phyloP scores from a whole-genome alignment of 2,329 filamentous ascomycete species.

The Colletotrichum siamense region DNA sequence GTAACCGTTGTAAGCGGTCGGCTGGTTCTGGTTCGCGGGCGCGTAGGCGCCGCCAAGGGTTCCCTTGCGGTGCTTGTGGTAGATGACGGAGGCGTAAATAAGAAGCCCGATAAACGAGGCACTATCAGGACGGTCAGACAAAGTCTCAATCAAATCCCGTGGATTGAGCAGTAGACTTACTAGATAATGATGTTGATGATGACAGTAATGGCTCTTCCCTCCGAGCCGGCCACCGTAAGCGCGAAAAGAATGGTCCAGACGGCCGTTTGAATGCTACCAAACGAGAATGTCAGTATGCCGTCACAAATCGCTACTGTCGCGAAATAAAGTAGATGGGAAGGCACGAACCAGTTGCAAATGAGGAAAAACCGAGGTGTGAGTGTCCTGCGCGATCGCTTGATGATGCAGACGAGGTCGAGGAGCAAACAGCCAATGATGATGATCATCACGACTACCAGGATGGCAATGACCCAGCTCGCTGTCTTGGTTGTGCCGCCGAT shows the following conservation, averaged over 20 bases:
- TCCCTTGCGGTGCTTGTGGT: slow-evolving; percentile 26
- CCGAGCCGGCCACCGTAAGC: slow-evolving; percentile 23
- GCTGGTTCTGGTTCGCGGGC: slow-evolving; percentile 2
- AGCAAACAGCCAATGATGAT: slow-evolving; percentile 31
- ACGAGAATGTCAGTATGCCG: not conserved
- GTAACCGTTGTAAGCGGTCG: not conserved
- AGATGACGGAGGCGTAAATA: slow-evolving; percentile 35
- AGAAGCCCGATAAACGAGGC: slow-evolving; percentile 37
- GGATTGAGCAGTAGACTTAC: slow-evolving; percentile 23
- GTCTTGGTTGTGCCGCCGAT: not conserved
- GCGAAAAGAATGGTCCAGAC: slow-evolving; percentile 32
- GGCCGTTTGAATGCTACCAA: slow-evolving; percentile 31
- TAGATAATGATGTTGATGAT: slow-evolving; percentile 29
- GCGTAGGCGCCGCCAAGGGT: slow-evolving; percentile 5
- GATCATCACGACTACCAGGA: slow-evolving; percentile 28
- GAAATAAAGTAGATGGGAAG: too few species aligned
- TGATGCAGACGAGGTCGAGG: slow-evolving; percentile 35
- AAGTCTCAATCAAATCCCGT: not conserved
- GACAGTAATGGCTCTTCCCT: not conserved
- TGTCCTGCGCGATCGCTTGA: slow-evolving; percentile 34
- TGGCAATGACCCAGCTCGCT: slow-evolving; percentile 22
- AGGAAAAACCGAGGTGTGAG: slow-evolving; percentile 37
- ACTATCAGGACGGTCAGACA: slow-evolving; percentile 16
- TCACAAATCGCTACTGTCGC: too few species aligned
- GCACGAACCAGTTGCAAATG: slow-evolving; percentile 19